A percentile compares a stretch with the other conserved stretches of the same genome.
These are phyloP conservation scores for Tulasnella sp. DNA, from an alignment of 768 basidiomycete species.

Conservation along the genomic window DNA sequence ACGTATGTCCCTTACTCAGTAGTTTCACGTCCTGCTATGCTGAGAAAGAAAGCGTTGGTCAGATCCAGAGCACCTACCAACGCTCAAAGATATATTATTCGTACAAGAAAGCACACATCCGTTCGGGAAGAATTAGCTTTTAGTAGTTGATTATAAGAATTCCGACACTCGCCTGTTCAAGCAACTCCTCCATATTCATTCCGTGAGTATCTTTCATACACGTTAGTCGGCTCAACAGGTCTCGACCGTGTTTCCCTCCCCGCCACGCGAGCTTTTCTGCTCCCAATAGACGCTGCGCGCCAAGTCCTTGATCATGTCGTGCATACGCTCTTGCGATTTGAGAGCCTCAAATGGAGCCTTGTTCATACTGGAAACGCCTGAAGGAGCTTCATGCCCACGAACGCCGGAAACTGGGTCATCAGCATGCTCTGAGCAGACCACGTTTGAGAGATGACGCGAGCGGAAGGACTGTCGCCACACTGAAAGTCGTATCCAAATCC, in stretches of 20 bases:
- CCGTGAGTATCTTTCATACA: not conserved
- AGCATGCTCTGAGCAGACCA: constrained; percentile 19
- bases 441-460: constrained; percentile 21
- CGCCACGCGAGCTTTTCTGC: not conserved
- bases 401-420: not conserved
- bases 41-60: constrained; percentile 11
- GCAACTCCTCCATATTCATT: constrained; percentile 13
- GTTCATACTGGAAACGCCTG: constrained; percentile 23
- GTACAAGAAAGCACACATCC: constrained; percentile 27
- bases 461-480: constrained; percentile 24
- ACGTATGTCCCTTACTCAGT: constrained; percentile 21
- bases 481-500: constrained; percentile 34
- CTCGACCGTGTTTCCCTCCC: constrained; percentile 7
- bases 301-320: constrained; percentile 19
- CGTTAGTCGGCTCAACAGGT: constrained; percentile 12
- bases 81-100: no score
- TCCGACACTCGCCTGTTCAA: constrained; percentile 15
- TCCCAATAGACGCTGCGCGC: constrained; percentile 2
- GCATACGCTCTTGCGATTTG: constrained; percentile 21
- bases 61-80: not conserved
- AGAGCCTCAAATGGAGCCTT: constrained; percentile 21
- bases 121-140: constrained; percentile 12
- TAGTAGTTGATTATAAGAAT: not conserved
- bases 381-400: constrained; percentile 19
- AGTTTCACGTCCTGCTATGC: constrained; percentile 36